Percentiles rank a stretch among this genome's conserved stretches.
These are phyloP conservation scores for Blastocystis sp. DNA, from an alignment of 352 stramenopile species.

Conservation along the genomic window DNA sequence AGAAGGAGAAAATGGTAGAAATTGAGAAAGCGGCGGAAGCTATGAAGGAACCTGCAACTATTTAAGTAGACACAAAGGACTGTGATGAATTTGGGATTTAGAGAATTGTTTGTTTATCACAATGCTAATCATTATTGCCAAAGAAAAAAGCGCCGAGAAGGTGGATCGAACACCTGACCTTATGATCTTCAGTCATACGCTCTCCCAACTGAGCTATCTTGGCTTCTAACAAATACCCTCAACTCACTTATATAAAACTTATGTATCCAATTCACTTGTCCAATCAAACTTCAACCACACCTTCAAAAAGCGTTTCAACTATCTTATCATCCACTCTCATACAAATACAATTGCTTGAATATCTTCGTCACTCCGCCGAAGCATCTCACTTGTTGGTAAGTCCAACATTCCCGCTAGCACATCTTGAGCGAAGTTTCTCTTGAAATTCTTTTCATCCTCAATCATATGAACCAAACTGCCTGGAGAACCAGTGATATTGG, in stretches of 20 bases:
- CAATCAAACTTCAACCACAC: conserved; percentile 60
- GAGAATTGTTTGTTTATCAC: not conserved
- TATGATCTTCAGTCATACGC: conserved; percentile 62
- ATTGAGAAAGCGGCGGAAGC: not conserved
- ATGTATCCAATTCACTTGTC: conserved; percentile 42
- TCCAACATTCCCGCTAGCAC: conserved; percentile 60
- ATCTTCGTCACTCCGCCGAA: not conserved
- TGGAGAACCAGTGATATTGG: not conserved
- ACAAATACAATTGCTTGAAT: not conserved
- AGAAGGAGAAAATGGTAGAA: not conserved
- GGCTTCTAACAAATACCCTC: not conserved
- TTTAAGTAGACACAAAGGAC: not conserved
- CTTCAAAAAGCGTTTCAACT: conserved; percentile 56
- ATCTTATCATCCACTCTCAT: not conserved
- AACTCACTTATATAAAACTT: not conserved
- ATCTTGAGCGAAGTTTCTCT: conserved; percentile 58
- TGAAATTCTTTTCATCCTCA: conserved; percentile 62
- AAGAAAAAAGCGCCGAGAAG: conserved; percentile 60
- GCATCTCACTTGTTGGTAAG: conserved; percentile 45
- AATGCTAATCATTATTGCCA: not conserved
- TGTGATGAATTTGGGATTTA: not conserved
- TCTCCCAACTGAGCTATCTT: conserved; percentile 62
- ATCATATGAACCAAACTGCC: conserved; percentile 62
- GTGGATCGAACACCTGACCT: conserved; percentile 62
- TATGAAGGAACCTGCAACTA: conserved; percentile 8